Evolutionary conservation across 2,329 filamentous ascomycete species (phyloP).

Genomic region (Talaromyces sp.): DNA sequence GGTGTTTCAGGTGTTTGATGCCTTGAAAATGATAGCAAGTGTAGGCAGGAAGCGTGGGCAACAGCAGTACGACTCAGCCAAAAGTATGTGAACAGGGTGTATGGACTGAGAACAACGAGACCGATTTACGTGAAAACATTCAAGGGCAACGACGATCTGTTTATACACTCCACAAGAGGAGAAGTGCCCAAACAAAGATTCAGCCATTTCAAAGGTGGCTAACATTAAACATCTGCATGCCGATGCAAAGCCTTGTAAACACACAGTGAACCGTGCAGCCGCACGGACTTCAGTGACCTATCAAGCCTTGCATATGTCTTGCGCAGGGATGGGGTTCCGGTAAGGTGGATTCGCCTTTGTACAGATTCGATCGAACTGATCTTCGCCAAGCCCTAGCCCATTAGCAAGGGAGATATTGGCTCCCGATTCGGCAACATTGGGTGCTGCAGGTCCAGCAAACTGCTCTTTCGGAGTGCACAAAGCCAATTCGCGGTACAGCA

Average conservation of each 20-base stretch:
- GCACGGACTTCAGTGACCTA: constrained; percentile 36
- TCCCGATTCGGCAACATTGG: constrained; percentile 14
- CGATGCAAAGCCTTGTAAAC: constrained; percentile 38
- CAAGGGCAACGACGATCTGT: constrained; percentile 24
- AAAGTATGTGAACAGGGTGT: neutral
- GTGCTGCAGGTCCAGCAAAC: constrained; percentile 11
- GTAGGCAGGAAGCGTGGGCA: constrained; percentile 1
- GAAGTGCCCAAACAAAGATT: constrained; percentile 14
- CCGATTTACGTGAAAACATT: neutral
- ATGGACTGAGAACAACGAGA: neutral
- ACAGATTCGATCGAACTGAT: constrained; percentile 17
- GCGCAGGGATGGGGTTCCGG: constrained; percentile 34
- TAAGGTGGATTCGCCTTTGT: constrained; percentile 25
- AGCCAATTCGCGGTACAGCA: constrained; percentile 5
- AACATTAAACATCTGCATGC: constrained; percentile 33
- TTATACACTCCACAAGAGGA: constrained; percentile 31
- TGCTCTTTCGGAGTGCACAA: constrained; percentile 13
- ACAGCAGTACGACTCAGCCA: neutral
- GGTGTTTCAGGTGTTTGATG: constrained; percentile 20
- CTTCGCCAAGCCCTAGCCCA: constrained; percentile 16
- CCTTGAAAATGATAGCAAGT: constrained; percentile 6
- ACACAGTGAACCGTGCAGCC: constrained; percentile 28
- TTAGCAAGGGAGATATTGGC: constrained; percentile 24
- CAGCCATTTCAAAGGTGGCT: constrained; percentile 28
- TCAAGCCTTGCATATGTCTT: constrained; percentile 40